Conservation (phyloP, 306 rosid species). For the Carpinus viminea region DNA sequence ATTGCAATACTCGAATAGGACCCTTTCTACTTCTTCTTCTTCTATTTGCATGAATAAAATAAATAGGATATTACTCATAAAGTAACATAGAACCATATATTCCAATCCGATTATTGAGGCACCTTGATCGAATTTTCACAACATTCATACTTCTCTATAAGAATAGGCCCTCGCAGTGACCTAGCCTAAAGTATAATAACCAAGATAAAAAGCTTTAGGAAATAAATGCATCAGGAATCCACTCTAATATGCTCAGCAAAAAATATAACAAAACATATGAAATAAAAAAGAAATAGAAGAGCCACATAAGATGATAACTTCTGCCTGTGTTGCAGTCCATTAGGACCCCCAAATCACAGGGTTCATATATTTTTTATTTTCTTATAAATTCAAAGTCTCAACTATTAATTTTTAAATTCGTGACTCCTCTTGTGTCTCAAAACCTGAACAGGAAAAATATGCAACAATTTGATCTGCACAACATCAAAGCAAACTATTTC, state of each 20-base stretch:
- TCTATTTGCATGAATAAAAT: neutral
- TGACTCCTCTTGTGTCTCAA: neutral
- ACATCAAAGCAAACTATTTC: neutral
- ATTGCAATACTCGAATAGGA: neutral
- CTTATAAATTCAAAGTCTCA: neutral
- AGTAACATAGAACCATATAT: neutral
- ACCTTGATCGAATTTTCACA: neutral
- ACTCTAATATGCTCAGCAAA: neutral
- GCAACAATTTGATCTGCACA: neutral
- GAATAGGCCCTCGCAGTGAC: neutral
- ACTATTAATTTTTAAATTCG: neutral
- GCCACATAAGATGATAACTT: neutral
- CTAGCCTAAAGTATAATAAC: neutral
- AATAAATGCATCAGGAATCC: neutral
- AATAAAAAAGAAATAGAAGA: neutral
- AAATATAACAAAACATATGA: neutral
- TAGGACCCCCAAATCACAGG: neutral
- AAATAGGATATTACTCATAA: neutral
- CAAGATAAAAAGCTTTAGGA: neutral
- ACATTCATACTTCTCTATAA: neutral
- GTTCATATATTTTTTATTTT: neutral
- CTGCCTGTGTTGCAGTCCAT: neutral
- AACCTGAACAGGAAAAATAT: neutral
- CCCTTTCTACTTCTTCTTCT: neutral
- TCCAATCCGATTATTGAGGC: neutral